Evolutionary conservation across 495 filamentous ascomycete species (phyloP).

Genomic region (Penicillium lagena): DNA sequence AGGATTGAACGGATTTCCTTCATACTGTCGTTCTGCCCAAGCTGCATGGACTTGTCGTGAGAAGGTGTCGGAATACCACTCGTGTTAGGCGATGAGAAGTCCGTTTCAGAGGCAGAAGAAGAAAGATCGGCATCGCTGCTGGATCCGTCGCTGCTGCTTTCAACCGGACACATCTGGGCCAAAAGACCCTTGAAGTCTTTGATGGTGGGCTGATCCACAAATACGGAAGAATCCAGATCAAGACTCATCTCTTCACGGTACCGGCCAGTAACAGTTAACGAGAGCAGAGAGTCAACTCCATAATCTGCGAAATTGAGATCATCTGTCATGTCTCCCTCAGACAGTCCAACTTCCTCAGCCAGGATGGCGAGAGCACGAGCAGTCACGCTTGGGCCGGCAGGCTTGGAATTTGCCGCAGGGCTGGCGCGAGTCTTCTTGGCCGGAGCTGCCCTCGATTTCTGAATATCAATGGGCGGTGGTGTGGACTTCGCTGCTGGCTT

Average conservation of each 20-base stretch:
- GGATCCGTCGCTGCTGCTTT: slow-evolving; percentile 25
- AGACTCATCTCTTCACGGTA: slow-evolving; percentile 46
- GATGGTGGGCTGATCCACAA: slow-evolving; percentile 54
- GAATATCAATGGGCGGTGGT: slow-evolving; percentile 23
- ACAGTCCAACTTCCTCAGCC: slow-evolving; percentile 60
- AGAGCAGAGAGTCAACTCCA: slow-evolving; percentile 49
- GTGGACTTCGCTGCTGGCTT: slow-evolving; percentile 21
- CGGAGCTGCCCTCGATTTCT: slow-evolving; percentile 35
- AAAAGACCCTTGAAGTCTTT: slow-evolving; percentile 56
- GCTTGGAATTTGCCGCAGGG: slow-evolving; percentile 18
- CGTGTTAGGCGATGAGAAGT: slow-evolving; percentile 28
- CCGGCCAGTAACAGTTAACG: slow-evolving; percentile 40
- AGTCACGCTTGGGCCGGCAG: slow-evolving; percentile 20
- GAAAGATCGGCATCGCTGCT: slow-evolving; percentile 29
- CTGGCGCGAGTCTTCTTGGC: slow-evolving; percentile 14
- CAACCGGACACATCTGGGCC: slow-evolving; percentile 30
- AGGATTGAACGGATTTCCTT: slow-evolving; percentile 51
- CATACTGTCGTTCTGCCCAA: slow-evolving; percentile 42
- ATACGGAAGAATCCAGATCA: slow-evolving; percentile 45
- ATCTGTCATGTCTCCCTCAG: slow-evolving; percentile 52
- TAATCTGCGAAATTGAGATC: slow-evolving; percentile 43
- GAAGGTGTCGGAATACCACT: slow-evolving; percentile 25
- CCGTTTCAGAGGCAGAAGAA: slow-evolving; percentile 23
- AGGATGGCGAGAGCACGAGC: slow-evolving; percentile 52
- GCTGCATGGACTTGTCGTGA: slow-evolving; percentile 26